Percentiles rank a stretch among this genome's conserved stretches.
Conservation (phyloP, 495 filamentous ascomycete species). For the Penicillium paradoxum region DNA sequence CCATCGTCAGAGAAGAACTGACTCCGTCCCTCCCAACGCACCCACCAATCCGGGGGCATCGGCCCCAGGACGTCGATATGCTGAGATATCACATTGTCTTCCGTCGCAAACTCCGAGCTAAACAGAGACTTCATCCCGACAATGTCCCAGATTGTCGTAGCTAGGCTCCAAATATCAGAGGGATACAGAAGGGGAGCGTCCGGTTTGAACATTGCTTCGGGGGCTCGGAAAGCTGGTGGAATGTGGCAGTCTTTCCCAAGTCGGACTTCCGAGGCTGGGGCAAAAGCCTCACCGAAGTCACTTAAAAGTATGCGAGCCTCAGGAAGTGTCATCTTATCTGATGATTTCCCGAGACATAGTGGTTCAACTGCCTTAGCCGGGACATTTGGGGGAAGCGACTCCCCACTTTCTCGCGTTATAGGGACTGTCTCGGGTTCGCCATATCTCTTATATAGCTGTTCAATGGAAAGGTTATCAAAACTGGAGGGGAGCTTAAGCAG, state of each 20-base stretch:
- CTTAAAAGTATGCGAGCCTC: constrained; percentile 26
- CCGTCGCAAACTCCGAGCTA: constrained; percentile 20
- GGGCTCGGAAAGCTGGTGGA: constrained; percentile 23
- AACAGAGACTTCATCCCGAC: constrained; percentile 33
- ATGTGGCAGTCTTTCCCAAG: constrained; percentile 30
- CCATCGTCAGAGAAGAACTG: constrained; percentile 26
- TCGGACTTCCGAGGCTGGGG: constrained; percentile 15
- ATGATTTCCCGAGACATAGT: constrained; percentile 27
- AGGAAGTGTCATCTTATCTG: constrained; percentile 22
- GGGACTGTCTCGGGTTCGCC: constrained; percentile 12
- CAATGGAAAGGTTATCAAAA: constrained; percentile 17
- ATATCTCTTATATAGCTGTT: constrained; percentile 14
- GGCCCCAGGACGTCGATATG: constrained; percentile 30
- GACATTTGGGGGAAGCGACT: constrained; percentile 16
- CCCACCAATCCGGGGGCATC: constrained; percentile 31
- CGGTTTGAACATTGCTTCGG: constrained; percentile 32
- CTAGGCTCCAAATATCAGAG: constrained; percentile 36
- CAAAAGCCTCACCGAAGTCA: constrained; percentile 36
- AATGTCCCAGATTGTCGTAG: constrained; percentile 34
- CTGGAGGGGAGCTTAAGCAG: constrained; percentile 32
- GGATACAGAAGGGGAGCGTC: constrained; percentile 24
- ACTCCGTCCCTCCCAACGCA: constrained; percentile 21
- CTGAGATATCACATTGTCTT: constrained; percentile 24
- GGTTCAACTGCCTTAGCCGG: constrained; percentile 27
- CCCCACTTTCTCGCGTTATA: constrained; percentile 15